phyloP scores from a whole-genome alignment of 1,139 yeast species.

The Sugiyamaella pinicola region DNA sequence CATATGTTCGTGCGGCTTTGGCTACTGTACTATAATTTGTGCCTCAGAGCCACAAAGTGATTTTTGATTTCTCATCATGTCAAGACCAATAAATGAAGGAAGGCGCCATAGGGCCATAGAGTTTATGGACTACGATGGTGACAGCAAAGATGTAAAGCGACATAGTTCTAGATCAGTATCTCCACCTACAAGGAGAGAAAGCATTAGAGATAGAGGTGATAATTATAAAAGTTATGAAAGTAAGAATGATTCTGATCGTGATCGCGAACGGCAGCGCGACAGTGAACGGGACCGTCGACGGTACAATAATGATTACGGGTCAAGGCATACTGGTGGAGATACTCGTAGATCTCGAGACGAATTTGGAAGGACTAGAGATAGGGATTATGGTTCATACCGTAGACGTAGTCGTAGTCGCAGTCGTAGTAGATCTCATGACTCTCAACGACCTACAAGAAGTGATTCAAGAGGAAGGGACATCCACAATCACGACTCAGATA shows the following conservation, averaged over 20 bases:
- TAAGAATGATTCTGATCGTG: background rate
- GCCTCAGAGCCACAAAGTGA: too few relatives aligned
- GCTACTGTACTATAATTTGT: too few relatives aligned
- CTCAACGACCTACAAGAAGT: background rate
- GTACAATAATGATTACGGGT: conserved; percentile 1
- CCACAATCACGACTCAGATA: background rate
- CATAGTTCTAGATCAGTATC: background rate
- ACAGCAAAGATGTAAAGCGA: background rate
- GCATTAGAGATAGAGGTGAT: background rate
- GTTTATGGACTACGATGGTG: conserved; percentile 17
- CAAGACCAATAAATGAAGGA: background rate
- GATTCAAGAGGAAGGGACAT: background rate
- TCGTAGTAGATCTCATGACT: background rate
- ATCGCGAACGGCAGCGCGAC: background rate
- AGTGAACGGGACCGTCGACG: background rate
- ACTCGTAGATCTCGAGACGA: background rate
- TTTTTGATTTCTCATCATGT: conserved; percentile 2
- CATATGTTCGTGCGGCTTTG: background rate
- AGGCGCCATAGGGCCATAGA: conserved; percentile 11
- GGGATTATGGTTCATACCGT: background rate
- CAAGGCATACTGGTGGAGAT: background rate
- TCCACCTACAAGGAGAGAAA: background rate
- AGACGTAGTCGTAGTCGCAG: background rate
- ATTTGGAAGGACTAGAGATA: background rate
- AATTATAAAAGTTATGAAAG: background rate